Percentiles rank a stretch among this genome's conserved stretches.
Evolutionary conservation across 768 basidiomycete genomes (phyloP).

Genomic region (Gloeopeniophorella convolvens): DNA sequence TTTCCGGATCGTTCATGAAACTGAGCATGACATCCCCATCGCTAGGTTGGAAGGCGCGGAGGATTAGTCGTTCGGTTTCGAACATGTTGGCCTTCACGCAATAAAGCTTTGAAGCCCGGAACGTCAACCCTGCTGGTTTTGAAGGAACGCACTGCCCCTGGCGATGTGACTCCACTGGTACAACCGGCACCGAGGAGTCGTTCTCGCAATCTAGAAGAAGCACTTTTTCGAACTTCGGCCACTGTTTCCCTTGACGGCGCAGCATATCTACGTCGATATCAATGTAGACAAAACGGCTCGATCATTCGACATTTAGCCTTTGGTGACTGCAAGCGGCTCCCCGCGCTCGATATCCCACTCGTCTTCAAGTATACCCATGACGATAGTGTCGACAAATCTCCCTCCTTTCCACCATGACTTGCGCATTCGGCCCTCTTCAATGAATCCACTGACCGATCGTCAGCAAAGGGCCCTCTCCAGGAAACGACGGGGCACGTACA

Average conservation of each 20-base stretch:
- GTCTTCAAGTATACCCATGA: constrained; percentile 36
- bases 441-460: constrained; percentile 30
- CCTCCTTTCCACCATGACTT: constrained; percentile 33
- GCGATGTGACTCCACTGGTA: too few relatives aligned
- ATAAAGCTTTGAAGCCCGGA: background rate
- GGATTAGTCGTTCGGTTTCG: background rate
- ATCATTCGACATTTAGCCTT: too few relatives aligned
- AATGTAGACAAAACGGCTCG: too few relatives aligned
- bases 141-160: too few relatives aligned
- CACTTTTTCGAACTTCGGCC: too few relatives aligned
- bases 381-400: constrained; percentile 33
- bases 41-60: background rate
- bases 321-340: too few relatives aligned
- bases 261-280: too few relatives aligned
- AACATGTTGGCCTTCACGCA: background rate
- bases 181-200: background rate
- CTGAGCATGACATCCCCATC: background rate
- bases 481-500: constrained; percentile 25
- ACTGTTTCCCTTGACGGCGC: too few relatives aligned
- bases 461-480: background rate
- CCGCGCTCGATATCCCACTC: too few relatives aligned
- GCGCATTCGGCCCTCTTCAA: constrained; percentile 24
- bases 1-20: background rate
- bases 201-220: too few relatives aligned
- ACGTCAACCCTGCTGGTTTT: background rate